Conservation (phyloP, 2,329 filamentous ascomycete species). For the Aspergillus chevalieri region DNA sequence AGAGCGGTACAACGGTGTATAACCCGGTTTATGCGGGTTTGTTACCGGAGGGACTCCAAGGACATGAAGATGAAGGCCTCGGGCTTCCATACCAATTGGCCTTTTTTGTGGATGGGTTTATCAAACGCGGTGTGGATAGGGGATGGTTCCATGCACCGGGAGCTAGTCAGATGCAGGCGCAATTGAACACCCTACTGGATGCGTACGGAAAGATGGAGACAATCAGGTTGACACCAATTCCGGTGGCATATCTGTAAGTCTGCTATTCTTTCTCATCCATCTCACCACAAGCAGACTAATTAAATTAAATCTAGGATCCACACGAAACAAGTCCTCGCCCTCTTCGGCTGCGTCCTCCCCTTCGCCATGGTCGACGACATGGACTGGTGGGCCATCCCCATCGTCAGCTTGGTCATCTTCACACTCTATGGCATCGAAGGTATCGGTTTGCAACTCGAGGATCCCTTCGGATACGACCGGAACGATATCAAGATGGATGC, state of each 20-base stretch:
- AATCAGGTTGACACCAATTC: slow-evolving; percentile 58
- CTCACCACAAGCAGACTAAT: background rate
- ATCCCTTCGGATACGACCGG: slow-evolving; percentile 60
- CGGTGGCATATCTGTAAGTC: slow-evolving; percentile 53
- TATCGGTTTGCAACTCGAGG: slow-evolving; percentile 58
- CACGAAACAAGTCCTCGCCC: slow-evolving; percentile 56
- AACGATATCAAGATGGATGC: slow-evolving; percentile 65
- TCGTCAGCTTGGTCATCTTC: slow-evolving; percentile 56
- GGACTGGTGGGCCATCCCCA: slow-evolving; percentile 56
- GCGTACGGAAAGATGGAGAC: slow-evolving; percentile 61
- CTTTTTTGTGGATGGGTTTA: slow-evolving; percentile 55
- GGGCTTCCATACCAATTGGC: slow-evolving; percentile 56
- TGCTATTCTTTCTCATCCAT: background rate
- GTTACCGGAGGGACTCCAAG: slow-evolving; percentile 45
- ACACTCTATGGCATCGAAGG: slow-evolving; percentile 60
- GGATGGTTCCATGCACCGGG: slow-evolving; percentile 57
- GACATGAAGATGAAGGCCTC: slow-evolving; percentile 54
- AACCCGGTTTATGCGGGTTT: slow-evolving; percentile 48
- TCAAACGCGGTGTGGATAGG: slow-evolving; percentile 50
- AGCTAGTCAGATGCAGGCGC: slow-evolving; percentile 52
- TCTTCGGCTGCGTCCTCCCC: slow-evolving; percentile 56
- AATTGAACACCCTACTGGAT: slow-evolving; percentile 52
- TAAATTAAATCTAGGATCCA: slow-evolving; percentile 47
- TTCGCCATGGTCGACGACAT: slow-evolving; percentile 60
- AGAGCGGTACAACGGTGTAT: slow-evolving; percentile 24